These are phyloP conservation scores for Phyllosticta citrichinensis DNA, from an alignment of 2,329 filamentous ascomycete genomes.

Conservation along the genomic window DNA sequence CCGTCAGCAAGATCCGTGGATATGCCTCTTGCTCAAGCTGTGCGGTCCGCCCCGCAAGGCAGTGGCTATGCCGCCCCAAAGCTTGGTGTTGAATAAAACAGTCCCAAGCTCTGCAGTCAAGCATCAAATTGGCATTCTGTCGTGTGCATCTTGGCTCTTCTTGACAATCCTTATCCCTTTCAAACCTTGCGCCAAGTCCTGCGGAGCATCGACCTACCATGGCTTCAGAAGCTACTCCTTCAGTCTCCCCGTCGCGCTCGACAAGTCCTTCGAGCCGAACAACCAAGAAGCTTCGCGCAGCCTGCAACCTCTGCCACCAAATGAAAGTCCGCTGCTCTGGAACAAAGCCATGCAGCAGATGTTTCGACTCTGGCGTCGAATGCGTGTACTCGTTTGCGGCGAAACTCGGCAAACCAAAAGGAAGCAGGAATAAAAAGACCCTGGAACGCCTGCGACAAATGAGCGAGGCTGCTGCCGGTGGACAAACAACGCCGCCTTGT, in stretches of 20 bases:
- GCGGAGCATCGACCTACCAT: not conserved
- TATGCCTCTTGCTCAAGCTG: not conserved
- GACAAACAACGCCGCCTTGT: not conserved
- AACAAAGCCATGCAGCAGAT: conserved; percentile 1
- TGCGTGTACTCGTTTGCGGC: conserved; percentile 4
- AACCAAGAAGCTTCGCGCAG: conserved; percentile 2
- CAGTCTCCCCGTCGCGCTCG: not conserved
- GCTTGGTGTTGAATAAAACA: not conserved
- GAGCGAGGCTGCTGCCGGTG: not conserved
- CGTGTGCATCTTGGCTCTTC: conserved; percentile 1
- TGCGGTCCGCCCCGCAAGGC: not conserved
- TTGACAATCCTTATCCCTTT: not conserved
- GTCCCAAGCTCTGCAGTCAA: not conserved
- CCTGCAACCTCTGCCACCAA: conserved; percentile 6
- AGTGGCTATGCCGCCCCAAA: not conserved
- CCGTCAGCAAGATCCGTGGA: not conserved
- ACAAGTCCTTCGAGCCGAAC: not conserved
- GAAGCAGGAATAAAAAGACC: conserved; percentile 7
- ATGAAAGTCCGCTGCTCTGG: conserved; percentile 7
- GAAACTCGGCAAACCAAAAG: conserved; percentile 4
- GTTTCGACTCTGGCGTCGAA: not conserved
- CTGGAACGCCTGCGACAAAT: not conserved
- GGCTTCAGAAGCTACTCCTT: not conserved
- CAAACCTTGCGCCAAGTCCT: not conserved
- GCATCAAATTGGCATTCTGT: not conserved